Evolutionary conservation across 2,329 filamentous ascomycete species (phyloP).

Genomic region (Bertia moriformis): DNA sequence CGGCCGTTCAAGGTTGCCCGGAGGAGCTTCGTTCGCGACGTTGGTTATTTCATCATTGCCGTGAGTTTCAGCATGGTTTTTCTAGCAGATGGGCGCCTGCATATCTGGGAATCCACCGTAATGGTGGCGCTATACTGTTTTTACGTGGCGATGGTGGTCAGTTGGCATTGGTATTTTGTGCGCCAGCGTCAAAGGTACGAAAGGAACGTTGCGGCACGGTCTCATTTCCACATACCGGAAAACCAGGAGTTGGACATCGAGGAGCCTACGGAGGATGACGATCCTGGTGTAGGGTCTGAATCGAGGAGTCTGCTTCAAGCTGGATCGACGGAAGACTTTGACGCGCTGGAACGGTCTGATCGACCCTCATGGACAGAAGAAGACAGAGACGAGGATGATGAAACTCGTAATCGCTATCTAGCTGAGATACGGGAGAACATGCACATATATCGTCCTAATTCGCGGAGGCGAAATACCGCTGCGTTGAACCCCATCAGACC

Average conservation of each 20-base stretch:
- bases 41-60: constrained; percentile 80
- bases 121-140: constrained; percentile 90
- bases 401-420: constrained; percentile 8
- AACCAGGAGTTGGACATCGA: constrained; percentile 42
- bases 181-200: constrained; percentile 24
- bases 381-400: constrained; percentile 26
- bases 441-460: constrained; percentile 59
- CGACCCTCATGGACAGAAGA: constrained; percentile 4
- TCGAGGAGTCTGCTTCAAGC: background rate
- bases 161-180: constrained; percentile 67
- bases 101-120: constrained; percentile 72
- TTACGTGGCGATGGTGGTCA: constrained; percentile 77
- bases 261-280: constrained; percentile 36
- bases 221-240: constrained; percentile 7
- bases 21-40: constrained; percentile 80
- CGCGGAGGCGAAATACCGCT: constrained; percentile 51
- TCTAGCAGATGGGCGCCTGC: constrained; percentile 67
- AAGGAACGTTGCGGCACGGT: constrained; percentile 46
- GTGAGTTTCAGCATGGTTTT: constrained; percentile 79
- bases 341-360: constrained; percentile 30
- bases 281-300: background rate
- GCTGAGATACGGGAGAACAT: constrained; percentile 82
- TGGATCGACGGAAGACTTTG: constrained; percentile 24
- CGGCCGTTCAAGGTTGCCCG: constrained; percentile 82
- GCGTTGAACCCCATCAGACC: constrained; percentile 80